These are phyloP conservation scores for Beta macrorhiza DNA, from an alignment of 179 eudicot species.

Conservation along the genomic window DNA sequence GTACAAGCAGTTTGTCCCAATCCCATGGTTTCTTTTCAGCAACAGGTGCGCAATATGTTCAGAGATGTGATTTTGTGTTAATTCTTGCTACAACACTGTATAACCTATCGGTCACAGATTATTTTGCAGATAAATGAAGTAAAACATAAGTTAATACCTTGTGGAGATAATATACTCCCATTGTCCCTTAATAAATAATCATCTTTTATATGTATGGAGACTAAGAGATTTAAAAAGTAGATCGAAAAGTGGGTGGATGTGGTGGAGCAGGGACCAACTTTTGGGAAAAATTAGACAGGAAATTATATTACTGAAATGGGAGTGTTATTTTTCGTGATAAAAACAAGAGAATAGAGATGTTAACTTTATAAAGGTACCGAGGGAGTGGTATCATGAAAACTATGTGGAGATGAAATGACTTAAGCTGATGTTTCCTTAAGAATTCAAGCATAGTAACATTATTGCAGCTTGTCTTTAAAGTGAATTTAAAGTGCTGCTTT, in stretches of 20 bases:
- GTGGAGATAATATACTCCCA: no score
- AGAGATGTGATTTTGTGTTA: not conserved
- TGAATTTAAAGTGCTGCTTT: not conserved
- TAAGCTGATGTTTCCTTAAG: not conserved
- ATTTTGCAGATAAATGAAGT: not conserved
- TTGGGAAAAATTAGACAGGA: no score
- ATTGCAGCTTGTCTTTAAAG: not conserved
- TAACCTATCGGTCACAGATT: not conserved
- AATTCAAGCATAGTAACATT: not conserved
- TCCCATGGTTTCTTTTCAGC: slow-evolving; percentile 71
- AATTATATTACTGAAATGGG: no score
- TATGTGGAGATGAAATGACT: not conserved
- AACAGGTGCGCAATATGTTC: slow-evolving; percentile 53
- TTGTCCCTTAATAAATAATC: no score
- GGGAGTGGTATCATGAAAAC: not conserved
- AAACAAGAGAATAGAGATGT: no score
- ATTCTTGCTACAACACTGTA: not conserved
- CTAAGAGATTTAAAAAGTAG: no score
- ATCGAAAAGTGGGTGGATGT: no score
- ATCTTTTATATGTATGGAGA: no score
- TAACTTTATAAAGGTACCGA: no score
- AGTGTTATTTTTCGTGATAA: no score
- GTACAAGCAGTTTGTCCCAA: slow-evolving; percentile 59
- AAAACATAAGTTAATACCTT: not conserved
- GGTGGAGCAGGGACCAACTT: no score